A percentile compares a stretch with the other conserved stretches of the same genome.
phyloP scores from a whole-genome alignment of 345 rosid species.

The Cochlearia excelsa region DNA sequence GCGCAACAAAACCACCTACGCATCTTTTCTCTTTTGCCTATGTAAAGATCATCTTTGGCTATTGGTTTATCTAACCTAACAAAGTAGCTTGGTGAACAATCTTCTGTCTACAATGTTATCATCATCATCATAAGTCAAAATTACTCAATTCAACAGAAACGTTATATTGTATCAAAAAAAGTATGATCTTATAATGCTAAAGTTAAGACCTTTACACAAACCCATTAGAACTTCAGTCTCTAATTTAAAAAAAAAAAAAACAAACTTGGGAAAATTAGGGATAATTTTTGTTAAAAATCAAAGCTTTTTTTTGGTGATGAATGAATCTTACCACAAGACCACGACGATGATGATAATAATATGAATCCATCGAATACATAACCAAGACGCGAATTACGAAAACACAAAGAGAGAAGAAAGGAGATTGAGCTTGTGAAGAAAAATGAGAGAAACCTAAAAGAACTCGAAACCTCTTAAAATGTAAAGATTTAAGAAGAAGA shows the following conservation, averaged over 20 bases:
- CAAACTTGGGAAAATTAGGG: too few species aligned
- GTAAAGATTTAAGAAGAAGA: not conserved
- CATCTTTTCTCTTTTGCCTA: slow-evolving; percentile 79
- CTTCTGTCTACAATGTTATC: slow-evolving; percentile 23
- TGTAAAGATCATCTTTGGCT: slow-evolving; percentile 46
- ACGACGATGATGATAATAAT: slow-evolving; percentile 25
- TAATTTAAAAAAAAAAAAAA: too few species aligned
- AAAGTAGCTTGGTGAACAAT: slow-evolving; percentile 39
- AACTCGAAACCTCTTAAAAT: slow-evolving; percentile 18
- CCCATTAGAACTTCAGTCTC: slow-evolving; percentile 9
- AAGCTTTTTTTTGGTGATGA: slow-evolving; percentile 1
- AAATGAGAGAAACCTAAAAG: slow-evolving; percentile 6
- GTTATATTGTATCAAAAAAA: not conserved
- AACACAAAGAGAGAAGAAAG: slow-evolving; percentile 14
- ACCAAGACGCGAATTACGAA: not conserved
- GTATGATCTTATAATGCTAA: not conserved
- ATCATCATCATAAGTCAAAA: slow-evolving; percentile 1
- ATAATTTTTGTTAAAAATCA: not conserved
- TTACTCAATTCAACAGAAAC: slow-evolving; percentile 9
- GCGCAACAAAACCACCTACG: slow-evolving; percentile 94
- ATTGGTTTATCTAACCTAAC: slow-evolving; percentile 50
- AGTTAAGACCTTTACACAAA: slow-evolving; percentile 31
- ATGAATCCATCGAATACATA: slow-evolving; percentile 43
- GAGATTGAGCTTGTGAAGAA: slow-evolving; percentile 7
- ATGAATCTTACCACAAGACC: slow-evolving; percentile 36